These are phyloP conservation scores for Leptomonas seymouri DNA, from an alignment of 208 protist species.

Conservation along the genomic window DNA sequence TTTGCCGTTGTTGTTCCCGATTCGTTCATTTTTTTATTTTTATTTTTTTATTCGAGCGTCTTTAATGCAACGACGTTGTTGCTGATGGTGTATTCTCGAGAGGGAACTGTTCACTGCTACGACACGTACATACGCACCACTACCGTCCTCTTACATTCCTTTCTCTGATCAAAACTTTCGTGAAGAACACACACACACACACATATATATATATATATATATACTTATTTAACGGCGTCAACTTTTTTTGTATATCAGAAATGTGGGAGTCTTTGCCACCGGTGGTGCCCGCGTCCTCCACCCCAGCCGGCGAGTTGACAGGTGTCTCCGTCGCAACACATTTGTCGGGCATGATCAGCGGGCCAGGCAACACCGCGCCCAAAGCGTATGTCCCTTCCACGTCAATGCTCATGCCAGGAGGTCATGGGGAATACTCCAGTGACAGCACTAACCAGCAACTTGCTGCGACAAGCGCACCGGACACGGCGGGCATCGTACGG, in stretches of 20 bases:
- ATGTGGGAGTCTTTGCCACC: constrained; percentile 37
- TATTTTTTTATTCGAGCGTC: background rate
- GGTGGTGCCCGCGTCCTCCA: constrained; percentile 15
- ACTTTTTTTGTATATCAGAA: too few species aligned
- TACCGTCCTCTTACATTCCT: too few species aligned
- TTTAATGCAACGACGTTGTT: background rate
- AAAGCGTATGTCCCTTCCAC: background rate
- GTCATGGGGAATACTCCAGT: background rate
- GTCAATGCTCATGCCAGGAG: background rate
- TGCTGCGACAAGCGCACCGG: background rate
- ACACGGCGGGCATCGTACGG: background rate
- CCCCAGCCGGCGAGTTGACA: constrained; percentile 16
- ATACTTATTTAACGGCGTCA: too few species aligned
- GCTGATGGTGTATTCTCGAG: background rate
- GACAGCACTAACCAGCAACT: background rate
- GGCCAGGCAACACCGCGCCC: background rate
- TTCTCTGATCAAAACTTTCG: too few species aligned
- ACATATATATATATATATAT: background rate
- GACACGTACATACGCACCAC: too few species aligned
- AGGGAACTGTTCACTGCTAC: background rate
- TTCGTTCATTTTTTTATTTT: background rate
- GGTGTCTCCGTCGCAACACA: constrained; percentile 22
- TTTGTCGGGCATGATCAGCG: constrained; percentile 23
- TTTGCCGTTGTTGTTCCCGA: background rate
- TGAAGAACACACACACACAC: too few species aligned